Evolutionary conservation across 176 grass and related monocot genomes (phyloP).

Genomic region (Pontederia crassipes): DNA sequence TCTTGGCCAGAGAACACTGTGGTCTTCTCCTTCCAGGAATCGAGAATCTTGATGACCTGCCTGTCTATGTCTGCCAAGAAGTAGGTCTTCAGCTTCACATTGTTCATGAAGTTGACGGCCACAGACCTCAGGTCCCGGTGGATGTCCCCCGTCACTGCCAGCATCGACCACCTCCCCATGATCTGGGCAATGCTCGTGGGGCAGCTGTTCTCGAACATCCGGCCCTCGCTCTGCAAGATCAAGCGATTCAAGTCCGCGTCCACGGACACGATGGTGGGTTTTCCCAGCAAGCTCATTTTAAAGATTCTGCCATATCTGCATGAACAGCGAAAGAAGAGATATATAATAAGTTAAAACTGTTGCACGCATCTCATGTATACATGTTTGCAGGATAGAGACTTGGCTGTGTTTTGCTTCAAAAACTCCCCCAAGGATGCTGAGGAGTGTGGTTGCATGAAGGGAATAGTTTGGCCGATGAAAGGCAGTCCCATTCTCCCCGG

Average conservation of each 20-base stretch:
- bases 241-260: slow-evolving; percentile 19
- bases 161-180: slow-evolving; percentile 29
- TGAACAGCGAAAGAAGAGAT: background rate
- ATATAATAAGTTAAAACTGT: background rate
- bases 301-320: slow-evolving; percentile 9
- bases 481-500: slow-evolving; percentile 2
- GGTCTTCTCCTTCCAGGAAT: slow-evolving; percentile 22
- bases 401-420: background rate
- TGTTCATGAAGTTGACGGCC: slow-evolving; percentile 26
- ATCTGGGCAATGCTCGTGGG: slow-evolving; percentile 19
- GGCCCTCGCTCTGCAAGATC: slow-evolving; percentile 29
- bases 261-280: background rate
- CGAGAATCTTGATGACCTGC: slow-evolving; percentile 10
- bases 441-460: slow-evolving; percentile 13
- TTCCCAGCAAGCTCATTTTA: slow-evolving; percentile 3
- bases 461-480: slow-evolving; percentile 6
- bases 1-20: slow-evolving; percentile 15
- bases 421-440: slow-evolving; percentile 5
- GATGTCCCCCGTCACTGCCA: slow-evolving; percentile 6
- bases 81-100: slow-evolving; percentile 6
- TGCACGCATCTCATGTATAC: background rate
- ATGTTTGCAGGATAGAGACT: background rate
- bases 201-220: slow-evolving; percentile 18
- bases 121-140: slow-evolving; percentile 29
- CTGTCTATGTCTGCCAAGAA: slow-evolving; percentile 22